Base-by-base conservation (phyloP, 2,329 filamentous ascomycete species). In the Penicillium sp. region DNA sequence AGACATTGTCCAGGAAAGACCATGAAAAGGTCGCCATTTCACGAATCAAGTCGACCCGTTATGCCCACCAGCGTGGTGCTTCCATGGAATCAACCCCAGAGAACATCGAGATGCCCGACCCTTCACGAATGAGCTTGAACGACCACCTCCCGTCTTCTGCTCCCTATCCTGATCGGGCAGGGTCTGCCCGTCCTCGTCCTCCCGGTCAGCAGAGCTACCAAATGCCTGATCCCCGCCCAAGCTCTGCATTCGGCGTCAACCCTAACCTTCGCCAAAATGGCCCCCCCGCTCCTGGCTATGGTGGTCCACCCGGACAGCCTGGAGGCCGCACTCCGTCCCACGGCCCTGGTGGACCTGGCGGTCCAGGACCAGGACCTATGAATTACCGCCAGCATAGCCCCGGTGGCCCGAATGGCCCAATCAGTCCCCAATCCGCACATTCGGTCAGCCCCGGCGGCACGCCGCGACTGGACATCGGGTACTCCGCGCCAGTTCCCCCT, bases 1-100 rank as follows among this genome's bases (percentile, higher is more conserved):
- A 91, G 76, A 90, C 90, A 3, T 82, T 98, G 49, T 96, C 92
- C 2, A 93, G 93, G 78, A 86, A 89, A 67, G 95, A 98, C 70
- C 95, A 99, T 73, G 94, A 98, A 75, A 91, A 92, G 57, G 89
- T 96, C 43, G 93, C 95, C 0, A 87, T 99, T 65, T 89, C 87
- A 53, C 87, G 90, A 55, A 98, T 99, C 80, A 96, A 90, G 76
- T 92, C 87, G 38, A 66, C 63, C 3, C 87, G 89, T 65, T 86
- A 92, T 69, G 89, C 89, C 15, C 86, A 88, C 54, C 73, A 74
- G 54, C 73, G 75, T 28, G 69, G 66, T 15, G 66, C 65, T 14
- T 67, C 78, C 17, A 63, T 84, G 63, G 78, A 78, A 39, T 73
- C 76, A 5, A 68, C 77, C 7, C 70, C 75, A 10, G 79, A 80